Percentiles rank a stretch among this genome's conserved stretches.
Evolutionary conservation across 257 asterid genomes (phyloP).

Genomic region (Pogostemon cablin): DNA sequence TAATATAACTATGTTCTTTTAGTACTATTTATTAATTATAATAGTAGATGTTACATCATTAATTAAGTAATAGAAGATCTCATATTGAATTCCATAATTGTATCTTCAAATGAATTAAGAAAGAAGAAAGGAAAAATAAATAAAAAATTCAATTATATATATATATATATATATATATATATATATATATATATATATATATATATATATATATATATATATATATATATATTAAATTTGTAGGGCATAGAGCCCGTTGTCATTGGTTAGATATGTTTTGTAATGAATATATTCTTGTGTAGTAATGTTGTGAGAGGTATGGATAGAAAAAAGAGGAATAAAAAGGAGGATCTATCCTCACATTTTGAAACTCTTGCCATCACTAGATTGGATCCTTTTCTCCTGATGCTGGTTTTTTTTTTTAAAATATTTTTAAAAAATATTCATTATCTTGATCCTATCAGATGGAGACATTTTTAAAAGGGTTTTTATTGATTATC

Average conservation of each 20-base stretch:
- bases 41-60: too few relatives aligned
- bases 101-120: constrained; percentile 1
- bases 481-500: background rate
- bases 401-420: constrained; percentile 29
- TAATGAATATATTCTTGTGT: background rate
- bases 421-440: constrained; percentile 14
- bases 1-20: too few relatives aligned
- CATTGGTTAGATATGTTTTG: constrained; percentile 27
- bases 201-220: constrained; percentile 20
- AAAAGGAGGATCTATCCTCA: constrained; percentile 36
- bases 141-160: constrained; percentile 1
- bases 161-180: constrained; percentile 23
- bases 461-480: constrained; percentile 24
- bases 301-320: background rate
- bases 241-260: constrained; percentile 26
- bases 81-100: background rate
- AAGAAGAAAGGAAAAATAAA: background rate
- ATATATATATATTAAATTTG: constrained; percentile 17
- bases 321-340: constrained; percentile 6
- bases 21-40: too few relatives aligned
- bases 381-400: constrained; percentile 30
- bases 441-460: constrained; percentile 20
- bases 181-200: constrained; percentile 19
- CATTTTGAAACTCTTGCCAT: constrained; percentile 39
- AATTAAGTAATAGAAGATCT: too few relatives aligned